phyloP scores from a whole-genome alignment of 2,329 filamentous ascomycete species.

The Colletotrichum caudatum region DNA sequence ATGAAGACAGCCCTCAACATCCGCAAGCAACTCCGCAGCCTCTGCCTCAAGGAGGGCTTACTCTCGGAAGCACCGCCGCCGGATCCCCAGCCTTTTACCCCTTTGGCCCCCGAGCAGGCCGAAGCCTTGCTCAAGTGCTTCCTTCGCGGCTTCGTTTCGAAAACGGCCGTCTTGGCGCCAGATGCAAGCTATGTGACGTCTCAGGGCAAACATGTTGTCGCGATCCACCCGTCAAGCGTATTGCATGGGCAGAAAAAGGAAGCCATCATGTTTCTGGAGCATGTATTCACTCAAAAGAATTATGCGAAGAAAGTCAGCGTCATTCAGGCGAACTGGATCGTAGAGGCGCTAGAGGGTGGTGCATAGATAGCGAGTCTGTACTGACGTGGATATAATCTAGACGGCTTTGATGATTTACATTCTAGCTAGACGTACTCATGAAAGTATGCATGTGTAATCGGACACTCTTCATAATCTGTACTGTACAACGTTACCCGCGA shows the following conservation, averaged over 20 bases:
- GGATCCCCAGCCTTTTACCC: constrained; percentile 68
- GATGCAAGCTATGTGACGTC: constrained; percentile 72
- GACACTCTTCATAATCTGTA: background rate
- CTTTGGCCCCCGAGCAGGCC: constrained; percentile 65
- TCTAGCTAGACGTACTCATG: constrained; percentile 5
- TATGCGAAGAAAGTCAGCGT: constrained; percentile 75
- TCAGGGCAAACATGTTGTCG: constrained; percentile 70
- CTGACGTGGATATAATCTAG: background rate
- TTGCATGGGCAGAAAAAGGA: constrained; percentile 73
- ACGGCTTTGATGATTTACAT: constrained; percentile 3
- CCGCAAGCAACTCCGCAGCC: constrained; percentile 68
- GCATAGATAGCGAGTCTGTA: background rate
- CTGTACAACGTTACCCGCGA: constrained; percentile 8
- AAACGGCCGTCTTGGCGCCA: constrained; percentile 70
- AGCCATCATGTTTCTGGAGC: constrained; percentile 76
- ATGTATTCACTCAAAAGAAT: constrained; percentile 75
- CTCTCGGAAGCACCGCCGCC: constrained; percentile 58
- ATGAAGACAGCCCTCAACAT: constrained; percentile 74
- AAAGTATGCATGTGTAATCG: constrained; percentile 10
- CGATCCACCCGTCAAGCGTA: constrained; percentile 73
- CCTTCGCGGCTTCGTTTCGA: constrained; percentile 69
- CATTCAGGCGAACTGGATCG: constrained; percentile 71
- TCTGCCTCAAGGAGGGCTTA: constrained; percentile 66
- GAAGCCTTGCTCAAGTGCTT: constrained; percentile 71
- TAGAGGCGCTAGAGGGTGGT: constrained; percentile 57